phyloP scores from a whole-genome alignment of 1,139 yeast genomes.

The Yueomyces sp. region DNA sequence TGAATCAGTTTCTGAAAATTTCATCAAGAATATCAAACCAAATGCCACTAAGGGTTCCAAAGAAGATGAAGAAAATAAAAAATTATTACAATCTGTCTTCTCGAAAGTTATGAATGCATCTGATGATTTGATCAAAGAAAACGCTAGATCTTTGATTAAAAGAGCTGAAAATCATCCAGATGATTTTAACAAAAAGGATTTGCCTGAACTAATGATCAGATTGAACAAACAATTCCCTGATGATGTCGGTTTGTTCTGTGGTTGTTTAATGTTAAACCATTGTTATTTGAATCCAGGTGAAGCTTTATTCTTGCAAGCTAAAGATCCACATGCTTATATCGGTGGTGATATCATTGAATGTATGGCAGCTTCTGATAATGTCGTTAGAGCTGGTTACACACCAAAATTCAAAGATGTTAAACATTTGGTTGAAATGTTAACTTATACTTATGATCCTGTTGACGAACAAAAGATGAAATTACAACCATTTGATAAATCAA shows the following conservation, averaged over 20 bases:
- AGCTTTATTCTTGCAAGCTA: constrained; percentile 92
- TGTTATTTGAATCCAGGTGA: constrained; percentile 78
- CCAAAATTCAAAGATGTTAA: constrained; percentile 95
- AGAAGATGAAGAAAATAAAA: constrained; percentile 43
- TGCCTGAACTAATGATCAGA: constrained; percentile 63
- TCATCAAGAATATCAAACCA: constrained; percentile 36
- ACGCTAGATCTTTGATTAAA: constrained; percentile 49
- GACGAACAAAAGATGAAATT: constrained; percentile 87
- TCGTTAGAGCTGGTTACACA: constrained; percentile 95
- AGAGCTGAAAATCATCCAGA: constrained; percentile 46
- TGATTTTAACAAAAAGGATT: constrained; percentile 30
- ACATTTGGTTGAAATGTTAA: constrained; percentile 79
- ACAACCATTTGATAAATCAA: constrained; percentile 44
- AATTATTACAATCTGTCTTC: constrained; percentile 61
- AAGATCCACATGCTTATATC: constrained; percentile 96
- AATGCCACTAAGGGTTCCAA: constrained; percentile 33
- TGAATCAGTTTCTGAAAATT: constrained; percentile 39
- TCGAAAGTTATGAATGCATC: constrained; percentile 71
- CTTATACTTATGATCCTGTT: constrained; percentile 80
- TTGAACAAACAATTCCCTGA: constrained; percentile 80
- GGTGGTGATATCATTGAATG: constrained; percentile 96
- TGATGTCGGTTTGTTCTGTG: constrained; percentile 93
- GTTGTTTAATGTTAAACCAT: constrained; percentile 83
- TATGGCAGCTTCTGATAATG: constrained; percentile 98
- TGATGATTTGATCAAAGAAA: constrained; percentile 37